phyloP scores from a whole-genome alignment of 768 basidiomycete genomes.

The Psilocybe subaeruginosa region DNA sequence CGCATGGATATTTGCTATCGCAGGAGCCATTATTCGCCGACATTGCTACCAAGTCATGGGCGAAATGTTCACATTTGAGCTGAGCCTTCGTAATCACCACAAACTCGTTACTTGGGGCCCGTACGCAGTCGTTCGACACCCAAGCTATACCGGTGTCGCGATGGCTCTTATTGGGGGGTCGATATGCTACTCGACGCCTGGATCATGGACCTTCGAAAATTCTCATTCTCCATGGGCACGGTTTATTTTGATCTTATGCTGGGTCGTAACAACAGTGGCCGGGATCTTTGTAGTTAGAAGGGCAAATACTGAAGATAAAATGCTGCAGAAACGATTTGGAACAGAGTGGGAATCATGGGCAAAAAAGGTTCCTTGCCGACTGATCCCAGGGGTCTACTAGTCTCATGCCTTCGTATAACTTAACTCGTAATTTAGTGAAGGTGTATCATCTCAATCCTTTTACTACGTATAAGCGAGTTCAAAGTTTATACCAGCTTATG shows the following conservation, averaged over 20 bases:
- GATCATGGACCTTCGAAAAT: slow-evolving; percentile 21
- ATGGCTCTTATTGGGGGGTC: slow-evolving; percentile 13
- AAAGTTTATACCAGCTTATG: no score
- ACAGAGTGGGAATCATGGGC: slow-evolving; percentile 36
- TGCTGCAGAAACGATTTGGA: slow-evolving; percentile 32
- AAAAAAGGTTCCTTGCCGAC: slow-evolving; percentile 25
- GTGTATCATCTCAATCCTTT: no score
- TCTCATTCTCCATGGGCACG: slow-evolving; percentile 9
- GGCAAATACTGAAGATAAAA: slow-evolving; percentile 32
- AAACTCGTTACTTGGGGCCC: slow-evolving; percentile 20
- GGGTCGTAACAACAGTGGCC: slow-evolving; percentile 11
- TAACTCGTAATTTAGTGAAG: no score
- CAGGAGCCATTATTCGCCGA: slow-evolving; percentile 14
- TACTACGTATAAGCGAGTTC: no score
- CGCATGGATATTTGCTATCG: slow-evolving; percentile 13
- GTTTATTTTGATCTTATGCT: slow-evolving; percentile 16
- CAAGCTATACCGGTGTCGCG: slow-evolving; percentile 16
- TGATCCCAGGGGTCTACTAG: slow-evolving; percentile 35
- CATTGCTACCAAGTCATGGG: slow-evolving; percentile 19
- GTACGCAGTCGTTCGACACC: slow-evolving; percentile 21
- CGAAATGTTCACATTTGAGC: slow-evolving; percentile 21
- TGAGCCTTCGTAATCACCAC: slow-evolving; percentile 20
- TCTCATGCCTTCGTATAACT: not conserved
- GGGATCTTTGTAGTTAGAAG: slow-evolving; percentile 18
- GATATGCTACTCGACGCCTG: slow-evolving; percentile 11